A percentile compares a stretch with the other conserved stretches of the same genome.
phyloP scores from a whole-genome alignment of 2,329 filamentous ascomycete genomes.

The Metarhizium guizhouense region DNA sequence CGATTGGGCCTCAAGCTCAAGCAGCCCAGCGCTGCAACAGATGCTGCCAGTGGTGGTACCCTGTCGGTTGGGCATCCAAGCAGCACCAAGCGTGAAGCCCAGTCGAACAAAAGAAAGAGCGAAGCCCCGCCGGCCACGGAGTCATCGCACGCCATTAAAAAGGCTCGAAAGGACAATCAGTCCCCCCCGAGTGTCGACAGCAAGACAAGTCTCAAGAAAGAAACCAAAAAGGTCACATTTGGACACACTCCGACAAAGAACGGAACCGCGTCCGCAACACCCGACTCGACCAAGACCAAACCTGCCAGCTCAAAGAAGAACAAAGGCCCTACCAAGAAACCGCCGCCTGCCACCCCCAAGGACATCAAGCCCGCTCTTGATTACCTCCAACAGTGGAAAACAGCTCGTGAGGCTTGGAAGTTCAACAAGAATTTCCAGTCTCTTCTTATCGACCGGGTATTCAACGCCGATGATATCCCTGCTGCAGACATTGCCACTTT shows the following conservation, averaged over 20 bases:
- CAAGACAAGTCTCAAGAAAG: constrained; percentile 25
- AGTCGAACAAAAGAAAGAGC: constrained; percentile 30
- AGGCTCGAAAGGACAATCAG: constrained; percentile 22
- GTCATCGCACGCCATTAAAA: constrained; percentile 23
- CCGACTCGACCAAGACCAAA: constrained; percentile 24
- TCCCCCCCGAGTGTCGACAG: constrained; percentile 10
- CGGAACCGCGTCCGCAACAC: constrained; percentile 11
- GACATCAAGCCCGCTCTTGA: constrained; percentile 57
- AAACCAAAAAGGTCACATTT: constrained; percentile 41
- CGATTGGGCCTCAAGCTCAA: constrained; percentile 56
- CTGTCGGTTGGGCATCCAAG: constrained; percentile 29
- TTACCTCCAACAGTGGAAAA: constrained; percentile 71
- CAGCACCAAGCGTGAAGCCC: constrained; percentile 21
- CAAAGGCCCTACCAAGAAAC: constrained; percentile 30
- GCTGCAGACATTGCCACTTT: constrained; percentile 59
- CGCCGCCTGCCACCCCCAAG: constrained; percentile 25
- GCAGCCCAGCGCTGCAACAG: constrained; percentile 23
- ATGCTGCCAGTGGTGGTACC: constrained; percentile 18
- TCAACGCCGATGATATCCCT: constrained; percentile 64
- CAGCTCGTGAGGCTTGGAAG: constrained; percentile 68
- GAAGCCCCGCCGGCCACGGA: constrained; percentile 23
- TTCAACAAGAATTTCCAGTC: constrained; percentile 94
- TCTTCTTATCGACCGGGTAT: constrained; percentile 72
- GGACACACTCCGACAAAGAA: constrained; percentile 31
- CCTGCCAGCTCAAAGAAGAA: constrained; percentile 23